Percentiles rank a stretch among this genome's conserved stretches.
Conservation (phyloP, 202 grass and related monocot genomes). For the Hordeum pubiflorum region DNA sequence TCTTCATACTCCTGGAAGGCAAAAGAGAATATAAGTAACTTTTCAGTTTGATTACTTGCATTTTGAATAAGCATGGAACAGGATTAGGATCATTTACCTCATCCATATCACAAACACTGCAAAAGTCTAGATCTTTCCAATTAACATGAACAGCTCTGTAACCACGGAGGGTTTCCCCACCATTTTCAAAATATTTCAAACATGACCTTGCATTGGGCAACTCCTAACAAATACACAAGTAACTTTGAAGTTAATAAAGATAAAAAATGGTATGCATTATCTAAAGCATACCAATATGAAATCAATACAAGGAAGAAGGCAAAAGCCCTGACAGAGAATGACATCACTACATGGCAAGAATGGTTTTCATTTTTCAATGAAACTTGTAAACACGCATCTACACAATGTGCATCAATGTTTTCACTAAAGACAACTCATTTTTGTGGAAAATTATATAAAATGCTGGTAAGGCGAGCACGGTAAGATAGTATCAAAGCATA, state of each 20-base stretch:
- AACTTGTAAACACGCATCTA: constrained; percentile 20
- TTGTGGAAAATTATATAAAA: neutral
- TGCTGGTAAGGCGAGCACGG: neutral
- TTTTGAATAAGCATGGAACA: constrained; percentile 14
- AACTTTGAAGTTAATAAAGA: constrained; percentile 13
- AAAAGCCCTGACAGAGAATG: neutral
- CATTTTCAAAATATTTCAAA: constrained; percentile 82
- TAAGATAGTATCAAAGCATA: neutral
- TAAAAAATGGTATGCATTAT: constrained; percentile 4
- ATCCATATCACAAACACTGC: constrained; percentile 99
- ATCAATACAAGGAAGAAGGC: constrained; percentile 1
- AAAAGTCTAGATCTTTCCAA: constrained; percentile 98
- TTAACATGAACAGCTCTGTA: constrained; percentile 93
- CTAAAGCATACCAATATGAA: neutral
- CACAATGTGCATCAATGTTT: neutral
- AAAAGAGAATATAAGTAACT: constrained; percentile 35
- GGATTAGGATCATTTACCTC: constrained; percentile 54
- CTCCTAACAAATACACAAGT: constrained; percentile 57
- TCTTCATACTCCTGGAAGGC: constrained; percentile 85
- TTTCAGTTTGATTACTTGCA: constrained; percentile 19
- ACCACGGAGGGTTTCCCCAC: constrained; percentile 57
- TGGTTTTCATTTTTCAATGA: neutral
- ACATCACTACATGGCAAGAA: neutral
- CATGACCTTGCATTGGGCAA: constrained; percentile 87
- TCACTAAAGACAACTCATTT: neutral